Conservation (phyloP, 1,139 yeast species). For the Trichomonascaceae sp. region DNA sequence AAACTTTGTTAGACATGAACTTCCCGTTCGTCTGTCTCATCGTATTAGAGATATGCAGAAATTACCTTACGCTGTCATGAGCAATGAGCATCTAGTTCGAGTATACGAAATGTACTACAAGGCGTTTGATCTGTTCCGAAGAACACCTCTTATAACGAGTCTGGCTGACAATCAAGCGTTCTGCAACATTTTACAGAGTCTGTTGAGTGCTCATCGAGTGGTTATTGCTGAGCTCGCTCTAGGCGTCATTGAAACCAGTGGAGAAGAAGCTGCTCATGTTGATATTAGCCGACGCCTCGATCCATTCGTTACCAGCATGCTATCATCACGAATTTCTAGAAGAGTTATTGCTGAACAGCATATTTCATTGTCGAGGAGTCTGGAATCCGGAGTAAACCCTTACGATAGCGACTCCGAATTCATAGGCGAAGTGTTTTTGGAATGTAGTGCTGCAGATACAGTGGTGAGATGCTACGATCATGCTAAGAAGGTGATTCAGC, state of each 20-base stretch:
- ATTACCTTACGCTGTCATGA: constrained; percentile 76
- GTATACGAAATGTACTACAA: constrained; percentile 85
- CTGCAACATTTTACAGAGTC: constrained; percentile 53
- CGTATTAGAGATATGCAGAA: constrained; percentile 73
- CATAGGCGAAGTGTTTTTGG: constrained; percentile 80
- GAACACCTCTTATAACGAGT: constrained; percentile 57
- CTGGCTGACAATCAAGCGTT: constrained; percentile 70
- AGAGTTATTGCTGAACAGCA: constrained; percentile 90
- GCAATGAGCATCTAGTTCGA: constrained; percentile 77
- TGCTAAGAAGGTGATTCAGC: constrained; percentile 36
- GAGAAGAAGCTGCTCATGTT: constrained; percentile 51
- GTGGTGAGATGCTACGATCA: constrained; percentile 51
- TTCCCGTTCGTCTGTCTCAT: constrained; percentile 78
- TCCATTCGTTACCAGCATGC: constrained; percentile 63
- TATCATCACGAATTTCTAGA: constrained; percentile 82
- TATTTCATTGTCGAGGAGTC: constrained; percentile 65
- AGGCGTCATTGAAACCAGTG: constrained; percentile 84
- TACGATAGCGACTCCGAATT: constrained; percentile 49
- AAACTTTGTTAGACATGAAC: constrained; percentile 77
- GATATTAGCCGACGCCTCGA: constrained; percentile 60
- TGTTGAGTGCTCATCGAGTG: constrained; percentile 67
- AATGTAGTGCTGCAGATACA: constrained; percentile 70
- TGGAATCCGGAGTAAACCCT: constrained; percentile 32
- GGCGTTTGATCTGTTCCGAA: constrained; percentile 79
- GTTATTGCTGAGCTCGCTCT: constrained; percentile 83